These are phyloP conservation scores for Pisolithus marmoratus DNA, from an alignment of 768 basidiomycete species.

Conservation along the genomic window DNA sequence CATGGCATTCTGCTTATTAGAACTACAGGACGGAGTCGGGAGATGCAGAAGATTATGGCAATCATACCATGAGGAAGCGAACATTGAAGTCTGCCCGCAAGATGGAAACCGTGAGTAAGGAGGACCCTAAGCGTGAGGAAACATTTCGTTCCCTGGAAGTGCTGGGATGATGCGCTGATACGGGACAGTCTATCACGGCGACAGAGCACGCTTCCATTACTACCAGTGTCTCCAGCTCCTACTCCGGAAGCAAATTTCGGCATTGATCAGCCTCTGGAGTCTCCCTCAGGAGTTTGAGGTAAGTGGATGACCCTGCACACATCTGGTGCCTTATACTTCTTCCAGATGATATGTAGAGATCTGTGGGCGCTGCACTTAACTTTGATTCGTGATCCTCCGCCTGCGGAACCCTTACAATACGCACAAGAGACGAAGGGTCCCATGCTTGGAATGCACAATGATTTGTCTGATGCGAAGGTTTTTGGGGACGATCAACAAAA, in stretches of 20 bases:
- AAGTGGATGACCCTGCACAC: neutral
- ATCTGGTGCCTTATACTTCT: conserved; percentile 5
- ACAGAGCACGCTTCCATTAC: conserved; percentile 70
- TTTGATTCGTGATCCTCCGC: conserved; percentile 52
- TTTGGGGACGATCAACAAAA: conserved; percentile 6
- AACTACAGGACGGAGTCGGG: conserved; percentile 77
- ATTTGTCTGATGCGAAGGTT: conserved; percentile 14
- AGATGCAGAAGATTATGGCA: conserved; percentile 59
- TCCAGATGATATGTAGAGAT: conserved; percentile 68
- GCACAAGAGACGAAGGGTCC: conserved; percentile 30
- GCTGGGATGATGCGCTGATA: neutral
- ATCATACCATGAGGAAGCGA: conserved; percentile 61
- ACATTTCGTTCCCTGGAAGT: neutral
- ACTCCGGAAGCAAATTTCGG: conserved; percentile 67
- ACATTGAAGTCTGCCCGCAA: conserved; percentile 52
- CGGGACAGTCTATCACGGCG: conserved; percentile 73
- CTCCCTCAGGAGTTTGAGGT: conserved; percentile 81
- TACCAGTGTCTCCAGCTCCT: conserved; percentile 82
- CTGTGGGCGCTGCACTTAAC: conserved; percentile 75
- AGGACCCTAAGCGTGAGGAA: conserved; percentile 54
- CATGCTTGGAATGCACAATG: neutral
- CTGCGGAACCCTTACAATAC: conserved; percentile 53
- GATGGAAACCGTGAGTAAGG: conserved; percentile 43
- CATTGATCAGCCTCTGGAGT: conserved; percentile 58
- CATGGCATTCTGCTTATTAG: conserved; percentile 32